Evolutionary conservation across 176 grass and related monocot species (phyloP).

Genomic region (Guadua angustifolia): DNA sequence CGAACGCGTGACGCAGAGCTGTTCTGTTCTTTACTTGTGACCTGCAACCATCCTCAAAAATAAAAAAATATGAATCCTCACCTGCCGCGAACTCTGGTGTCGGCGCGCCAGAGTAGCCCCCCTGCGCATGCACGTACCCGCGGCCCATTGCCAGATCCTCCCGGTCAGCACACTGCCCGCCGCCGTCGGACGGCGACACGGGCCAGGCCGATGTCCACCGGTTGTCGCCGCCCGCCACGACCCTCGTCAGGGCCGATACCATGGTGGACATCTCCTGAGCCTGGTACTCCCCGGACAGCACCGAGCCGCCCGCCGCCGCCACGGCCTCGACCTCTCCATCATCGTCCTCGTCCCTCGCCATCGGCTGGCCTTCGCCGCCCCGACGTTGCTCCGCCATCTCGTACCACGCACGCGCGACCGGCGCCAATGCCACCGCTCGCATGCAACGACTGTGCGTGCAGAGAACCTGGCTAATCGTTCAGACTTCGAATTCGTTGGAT

Average conservation of each 20-base stretch:
- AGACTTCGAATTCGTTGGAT: not conserved
- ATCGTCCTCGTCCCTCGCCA: not conserved
- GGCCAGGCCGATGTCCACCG: not conserved
- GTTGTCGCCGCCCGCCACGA: constrained; percentile 45
- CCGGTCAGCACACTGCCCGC: not conserved
- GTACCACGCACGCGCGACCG: not conserved
- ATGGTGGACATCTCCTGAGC: constrained; percentile 65
- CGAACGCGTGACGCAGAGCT: not conserved
- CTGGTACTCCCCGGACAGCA: constrained; percentile 61
- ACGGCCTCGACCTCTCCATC: not conserved
- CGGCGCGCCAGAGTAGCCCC: constrained; percentile 25
- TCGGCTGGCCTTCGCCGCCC: not conserved
- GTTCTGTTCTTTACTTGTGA: not conserved
- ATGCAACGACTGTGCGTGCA: not conserved
- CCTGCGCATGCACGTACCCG: constrained; percentile 28
- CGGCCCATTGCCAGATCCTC: not conserved
- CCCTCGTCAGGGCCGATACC: constrained; percentile 70
- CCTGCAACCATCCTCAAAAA: not conserved
- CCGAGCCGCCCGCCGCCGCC: not conserved
- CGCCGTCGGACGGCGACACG: not conserved
- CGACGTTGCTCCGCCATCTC: constrained; percentile 18
- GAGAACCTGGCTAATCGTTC: not conserved
- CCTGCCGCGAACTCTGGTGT: constrained; percentile 37
- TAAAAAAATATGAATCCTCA: not conserved
- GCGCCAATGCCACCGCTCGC: constrained; percentile 25